Conservation (phyloP, 331 rosid species). For the Malus hybrid region DNA sequence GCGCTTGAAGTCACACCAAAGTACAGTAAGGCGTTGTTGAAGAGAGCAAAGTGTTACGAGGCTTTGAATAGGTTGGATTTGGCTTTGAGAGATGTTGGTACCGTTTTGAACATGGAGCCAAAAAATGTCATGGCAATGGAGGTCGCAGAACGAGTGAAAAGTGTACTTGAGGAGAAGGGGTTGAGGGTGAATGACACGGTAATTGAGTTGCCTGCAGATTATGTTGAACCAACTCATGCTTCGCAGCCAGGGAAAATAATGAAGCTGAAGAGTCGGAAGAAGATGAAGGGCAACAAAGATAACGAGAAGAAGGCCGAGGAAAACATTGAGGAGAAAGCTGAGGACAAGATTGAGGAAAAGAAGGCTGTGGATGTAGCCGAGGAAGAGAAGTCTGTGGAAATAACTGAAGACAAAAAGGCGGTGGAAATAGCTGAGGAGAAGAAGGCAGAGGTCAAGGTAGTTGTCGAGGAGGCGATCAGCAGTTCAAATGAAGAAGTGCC, state of each 20-base stretch:
- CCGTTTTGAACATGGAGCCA: conserved; percentile 68
- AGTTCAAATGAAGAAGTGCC: conserved; percentile 36
- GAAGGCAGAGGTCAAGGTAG: conserved; percentile 57
- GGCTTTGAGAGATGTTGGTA: conserved; percentile 65
- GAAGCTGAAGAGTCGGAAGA: conserved; percentile 49
- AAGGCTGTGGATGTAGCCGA: conserved; percentile 7
- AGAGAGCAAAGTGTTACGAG: conserved; percentile 91
- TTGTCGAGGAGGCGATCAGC: conserved; percentile 50
- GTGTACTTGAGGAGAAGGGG: conserved; percentile 50
- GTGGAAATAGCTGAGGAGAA: conserved; percentile 33
- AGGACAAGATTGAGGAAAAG: conserved; percentile 27
- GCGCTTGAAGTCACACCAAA: conserved; percentile 81
- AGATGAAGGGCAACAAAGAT: conserved; percentile 50
- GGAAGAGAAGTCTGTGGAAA: conserved; percentile 19
- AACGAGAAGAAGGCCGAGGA: conserved; percentile 4
- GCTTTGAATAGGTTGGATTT: conserved; percentile 79
- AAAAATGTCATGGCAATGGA: conserved; percentile 82
- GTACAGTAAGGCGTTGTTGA: conserved; percentile 79
- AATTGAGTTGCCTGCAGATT: conserved; percentile 70
- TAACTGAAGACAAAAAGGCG: conserved; percentile 20
- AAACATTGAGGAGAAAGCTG: background rate
- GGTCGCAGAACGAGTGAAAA: conserved; percentile 56
- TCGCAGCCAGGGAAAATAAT: conserved; percentile 13
- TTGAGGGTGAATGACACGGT: conserved; percentile 41
- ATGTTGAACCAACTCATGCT: conserved; percentile 43